Base-by-base conservation (phyloP, 192 early-diverging fungal species). In the Mortierella alpina region DNA sequence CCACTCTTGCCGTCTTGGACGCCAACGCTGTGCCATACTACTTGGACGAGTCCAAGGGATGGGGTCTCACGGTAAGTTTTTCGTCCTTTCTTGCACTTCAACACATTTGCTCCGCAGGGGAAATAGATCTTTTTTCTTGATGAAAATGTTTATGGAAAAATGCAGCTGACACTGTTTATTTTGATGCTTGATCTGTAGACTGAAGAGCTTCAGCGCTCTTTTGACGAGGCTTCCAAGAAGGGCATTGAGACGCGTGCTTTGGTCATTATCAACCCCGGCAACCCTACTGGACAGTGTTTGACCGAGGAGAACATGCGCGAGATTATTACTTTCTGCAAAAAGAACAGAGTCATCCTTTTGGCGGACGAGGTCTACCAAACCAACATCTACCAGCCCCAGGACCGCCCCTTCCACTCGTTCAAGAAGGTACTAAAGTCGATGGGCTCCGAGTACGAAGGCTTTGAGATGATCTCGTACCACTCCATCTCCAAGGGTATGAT, bases 331-430 rank as follows among this genome's bases (percentile, higher is more conserved):
- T 96, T 98, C 79, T 96, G 95, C 84, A 85, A 92, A 66, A 79
- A 82, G 62, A 91, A 99, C 73, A 85, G 80, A 13, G 83, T 99
- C 50, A 90, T 98, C 17, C 72, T 99, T 6, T 80, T 99, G 41
- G 98, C 98, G 4, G 98, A 99, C 82, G 98, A 99, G 71, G 98
- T 99, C 52, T 99, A 99, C 83, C 98, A 99, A 85, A 92, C 95
- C 59, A 98, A 98, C 83, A 92, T 96, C 59, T 98, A 98, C 86
- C 83, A 88, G 17, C 90, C 90, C 18, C 84, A 82, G 20, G 68
- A 88, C 31, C 90, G 90, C 14, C 98, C 98, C 22, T 99, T 98
- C 84, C 93, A 94, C 79, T 96, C 95, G 55, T 98, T 99, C 89
- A 97, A 97, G 83, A 97, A 99, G 88, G 90, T 98, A 4, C 86